Base-by-base conservation (phyloP, 768 basidiomycete genomes). In the Tulasnella sp. region DNA sequence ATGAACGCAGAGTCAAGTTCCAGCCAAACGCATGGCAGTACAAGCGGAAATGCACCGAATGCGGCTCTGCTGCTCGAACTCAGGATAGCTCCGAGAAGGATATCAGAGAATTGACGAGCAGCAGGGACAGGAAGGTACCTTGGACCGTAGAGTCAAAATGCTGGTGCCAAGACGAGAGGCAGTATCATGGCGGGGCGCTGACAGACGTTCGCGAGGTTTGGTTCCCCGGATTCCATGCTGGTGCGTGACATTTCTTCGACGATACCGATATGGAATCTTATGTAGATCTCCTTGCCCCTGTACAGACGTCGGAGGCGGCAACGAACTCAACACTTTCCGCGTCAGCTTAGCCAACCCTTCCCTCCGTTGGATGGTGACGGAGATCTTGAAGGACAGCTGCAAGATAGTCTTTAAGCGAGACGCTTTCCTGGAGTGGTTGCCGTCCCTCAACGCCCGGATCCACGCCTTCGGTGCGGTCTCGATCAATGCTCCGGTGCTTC, bases 141-240 rank as follows among this genome's bases (percentile, higher is more conserved):
- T 12, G 52, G 1, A 59, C 52, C 9, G 52, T 59, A 59, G 11
- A 29, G 9, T 9, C 6, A 26, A 2, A 29, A 59, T 0, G 22
- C 22, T 22, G 52, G 22, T 8, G 14, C n/a, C 26, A 44, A 2
- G 69, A 36, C 6, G 69, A 70, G n/a, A 16, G 17, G 6, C 42
- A 70, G 12, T 19, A n/a, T 7, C 35, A 70, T 16, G 5, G 17
- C n/a, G 26, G 64, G 5, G 19, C 3, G 39, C 32, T 42, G 40
- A 91, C 90, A 0, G 87, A 91, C 78, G 86, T 90, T 11, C 77
- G 87, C 14, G 91, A 94, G 77, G 90, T 92, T 3, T 94, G 90
- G 90, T 94, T 92, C 76, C 76, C 86, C 11, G 71, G 71, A 4
- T 72, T 73, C 17, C 76, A 75, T 42, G 75, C 75, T 14, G 73